Evolutionary conservation across 768 basidiomycete genomes (phyloP).

Genomic region (Baorangia bicolor): DNA sequence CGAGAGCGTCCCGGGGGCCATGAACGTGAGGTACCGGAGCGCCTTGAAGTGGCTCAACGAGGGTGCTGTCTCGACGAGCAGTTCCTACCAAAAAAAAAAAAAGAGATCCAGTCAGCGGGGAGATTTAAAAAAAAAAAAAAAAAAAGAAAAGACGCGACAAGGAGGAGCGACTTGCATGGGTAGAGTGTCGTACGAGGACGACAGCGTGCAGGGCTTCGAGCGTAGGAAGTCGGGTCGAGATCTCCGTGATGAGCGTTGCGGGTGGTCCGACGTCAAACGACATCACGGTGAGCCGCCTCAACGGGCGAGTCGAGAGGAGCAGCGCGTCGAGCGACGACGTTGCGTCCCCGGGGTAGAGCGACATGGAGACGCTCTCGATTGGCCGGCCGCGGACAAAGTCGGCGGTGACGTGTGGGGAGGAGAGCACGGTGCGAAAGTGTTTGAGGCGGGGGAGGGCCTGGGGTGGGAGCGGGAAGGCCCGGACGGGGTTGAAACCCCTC

Average conservation of each 20-base stretch:
- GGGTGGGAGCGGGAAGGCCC: slow-evolving; percentile 33
- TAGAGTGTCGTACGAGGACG: slow-evolving; percentile 49
- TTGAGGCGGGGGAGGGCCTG: slow-evolving; percentile 47
- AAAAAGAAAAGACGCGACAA: neutral
- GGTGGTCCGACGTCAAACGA: slow-evolving; percentile 52
- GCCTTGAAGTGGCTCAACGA: slow-evolving; percentile 44
- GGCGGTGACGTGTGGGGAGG: slow-evolving; percentile 45
- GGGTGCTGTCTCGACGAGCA: slow-evolving; percentile 41
- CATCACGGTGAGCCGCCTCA: slow-evolving; percentile 56
- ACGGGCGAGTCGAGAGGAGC: slow-evolving; percentile 34
- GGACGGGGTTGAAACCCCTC: slow-evolving; percentile 46
- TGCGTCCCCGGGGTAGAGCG: slow-evolving; percentile 45
- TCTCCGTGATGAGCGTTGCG: slow-evolving; percentile 43
- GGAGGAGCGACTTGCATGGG: slow-evolving; percentile 40
- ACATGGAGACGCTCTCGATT: slow-evolving; percentile 49
- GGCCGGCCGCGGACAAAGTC: slow-evolving; percentile 48
- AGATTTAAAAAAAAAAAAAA: neutral
- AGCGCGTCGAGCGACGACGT: slow-evolving; percentile 46
- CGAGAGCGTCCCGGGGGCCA: slow-evolving; percentile 46
- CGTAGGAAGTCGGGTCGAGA: slow-evolving; percentile 45
- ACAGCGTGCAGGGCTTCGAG: slow-evolving; percentile 65
- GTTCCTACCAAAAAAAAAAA: slow-evolving; percentile 30
- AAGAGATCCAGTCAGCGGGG: neutral
- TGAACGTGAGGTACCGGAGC: slow-evolving; percentile 55
- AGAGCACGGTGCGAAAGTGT: slow-evolving; percentile 54